A percentile compares a stretch with the other conserved stretches of the same genome.
Evolutionary conservation across 2,329 filamentous ascomycete species (phyloP).

Genomic region (Cladosporium oxysporum): DNA sequence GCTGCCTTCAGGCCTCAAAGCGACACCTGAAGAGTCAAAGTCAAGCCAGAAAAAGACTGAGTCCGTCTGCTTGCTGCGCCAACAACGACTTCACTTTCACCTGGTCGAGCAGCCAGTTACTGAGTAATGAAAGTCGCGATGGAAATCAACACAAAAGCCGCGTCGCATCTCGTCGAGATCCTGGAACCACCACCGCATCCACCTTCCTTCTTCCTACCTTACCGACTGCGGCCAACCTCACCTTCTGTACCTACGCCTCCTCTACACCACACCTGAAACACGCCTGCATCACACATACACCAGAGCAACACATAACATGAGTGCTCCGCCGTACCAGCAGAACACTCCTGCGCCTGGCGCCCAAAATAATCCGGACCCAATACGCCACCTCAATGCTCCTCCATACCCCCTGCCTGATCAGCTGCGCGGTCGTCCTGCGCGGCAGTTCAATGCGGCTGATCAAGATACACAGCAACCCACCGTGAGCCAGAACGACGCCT

Average conservation of each 20-base stretch:
- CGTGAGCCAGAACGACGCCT: not conserved
- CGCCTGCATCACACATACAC: not conserved
- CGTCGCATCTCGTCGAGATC: not conserved
- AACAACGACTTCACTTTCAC: slow-evolving; percentile 2
- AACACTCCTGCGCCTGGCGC: not conserved
- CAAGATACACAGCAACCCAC: not conserved
- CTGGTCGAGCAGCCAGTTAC: not conserved
- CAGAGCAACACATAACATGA: not conserved
- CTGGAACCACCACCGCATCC: not conserved
- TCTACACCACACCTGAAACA: not conserved
- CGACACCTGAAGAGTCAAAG: not conserved
- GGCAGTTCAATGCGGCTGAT: not conserved
- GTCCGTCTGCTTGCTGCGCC: not conserved
- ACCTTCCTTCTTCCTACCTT: not conserved
- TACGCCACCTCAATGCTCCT: not conserved
- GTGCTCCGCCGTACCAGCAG: not conserved
- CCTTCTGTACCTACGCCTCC: not conserved
- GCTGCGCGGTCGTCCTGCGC: not conserved
- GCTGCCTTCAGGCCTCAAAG: not conserved
- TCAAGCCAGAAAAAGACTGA: not conserved
- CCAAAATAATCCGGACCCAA: not conserved
- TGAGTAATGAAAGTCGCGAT: not conserved
- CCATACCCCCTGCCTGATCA: not conserved
- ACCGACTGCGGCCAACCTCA: not conserved
- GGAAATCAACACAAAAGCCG: not conserved